A percentile compares a stretch with the other conserved stretches of the same genome.
phyloP scores from a whole-genome alignment of 2,329 filamentous ascomycete species.

The Sordariomycetes sp. region DNA sequence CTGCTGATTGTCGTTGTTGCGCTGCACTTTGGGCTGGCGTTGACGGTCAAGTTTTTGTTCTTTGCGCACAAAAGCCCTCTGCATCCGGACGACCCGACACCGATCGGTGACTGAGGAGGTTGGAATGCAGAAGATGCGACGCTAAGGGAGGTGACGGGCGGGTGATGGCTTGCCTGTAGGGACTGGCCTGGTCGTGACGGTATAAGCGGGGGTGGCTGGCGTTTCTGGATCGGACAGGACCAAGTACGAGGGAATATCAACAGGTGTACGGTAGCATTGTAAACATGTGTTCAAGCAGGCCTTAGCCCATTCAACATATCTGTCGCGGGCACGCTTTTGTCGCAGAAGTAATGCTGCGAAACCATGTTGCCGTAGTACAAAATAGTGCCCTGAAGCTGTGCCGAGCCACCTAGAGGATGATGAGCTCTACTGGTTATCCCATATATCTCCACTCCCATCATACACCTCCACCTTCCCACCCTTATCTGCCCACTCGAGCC shows the following conservation, averaged over 20 bases:
- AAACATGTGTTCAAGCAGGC: not conserved
- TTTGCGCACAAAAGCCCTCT: constrained; percentile 67
- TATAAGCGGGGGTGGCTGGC: not conserved
- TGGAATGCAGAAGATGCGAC: not conserved
- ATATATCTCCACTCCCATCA: not conserved
- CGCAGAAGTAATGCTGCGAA: not conserved
- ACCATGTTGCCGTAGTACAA: too few relatives aligned
- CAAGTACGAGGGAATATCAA: not conserved
- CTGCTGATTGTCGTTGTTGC: constrained; percentile 72
- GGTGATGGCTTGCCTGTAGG: not conserved
- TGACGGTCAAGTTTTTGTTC: constrained; percentile 94
- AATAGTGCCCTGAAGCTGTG: too few relatives aligned
- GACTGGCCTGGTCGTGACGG: not conserved
- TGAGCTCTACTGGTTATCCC: not conserved
- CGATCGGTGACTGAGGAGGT: not conserved
- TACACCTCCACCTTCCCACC: constrained; percentile 35
- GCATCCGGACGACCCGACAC: not conserved
- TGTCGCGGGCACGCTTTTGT: not conserved
- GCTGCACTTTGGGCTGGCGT: constrained; percentile 76
- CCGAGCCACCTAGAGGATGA: too few relatives aligned
- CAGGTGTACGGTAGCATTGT: not conserved
- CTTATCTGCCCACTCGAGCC: constrained; percentile 68
- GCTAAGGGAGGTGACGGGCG: not conserved
- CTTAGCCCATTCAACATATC: not conserved
- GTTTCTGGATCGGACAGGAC: not conserved